Evolutionary conservation across 495 filamentous ascomycete species (phyloP), one percentile per base, ranked within the genome.

Genomic region (Cairneyella variabilis): DNA sequence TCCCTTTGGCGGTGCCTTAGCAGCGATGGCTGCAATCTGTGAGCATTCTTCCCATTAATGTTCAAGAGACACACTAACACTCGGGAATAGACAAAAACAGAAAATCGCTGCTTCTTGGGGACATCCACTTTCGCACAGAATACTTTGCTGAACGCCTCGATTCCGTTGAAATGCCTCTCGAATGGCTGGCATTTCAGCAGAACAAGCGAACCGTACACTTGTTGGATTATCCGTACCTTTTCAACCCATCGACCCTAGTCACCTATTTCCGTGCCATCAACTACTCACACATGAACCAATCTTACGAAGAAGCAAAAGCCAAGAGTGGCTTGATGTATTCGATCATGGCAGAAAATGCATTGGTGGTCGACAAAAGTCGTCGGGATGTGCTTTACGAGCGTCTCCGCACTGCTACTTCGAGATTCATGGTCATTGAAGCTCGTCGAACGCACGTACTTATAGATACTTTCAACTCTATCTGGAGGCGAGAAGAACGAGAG

Each of bases 211-310:
- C 73, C 2, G 67, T 87, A 30, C 91, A 97, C 65, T 70, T 96
- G 1, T 71, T 97, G 2, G 84, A 89, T 36, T 88, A 87, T 55
- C 79, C 89, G 1, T 96, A 89, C 65, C 72, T 97, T 0, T 96
- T 96, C 46, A 82, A 76, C 23, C 80, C 84, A 0, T 74, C 84
- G 0, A 79, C 79, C 11, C 69, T 93, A 7, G 85, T 95, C 32
- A 85, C 83, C 0, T 95, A 90, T 62, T 96, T 96, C 61, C 86
- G 91, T 3, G 80, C 90, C n/a, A 81, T 96, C 52, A 96, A 96
- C 60, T 86, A 88, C 58, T 82, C 83, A 0, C 76, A 76, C 22
- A 96, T 97, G 91, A 87, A 80, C 20, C 80, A 83, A 42, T 76
- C 83, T 7, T 89, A 81, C 60, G 87, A 92, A 60, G 75, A 80